Conservation (phyloP, 139 green algal species). For the Chlamydomonas sphaeroides region DNA sequence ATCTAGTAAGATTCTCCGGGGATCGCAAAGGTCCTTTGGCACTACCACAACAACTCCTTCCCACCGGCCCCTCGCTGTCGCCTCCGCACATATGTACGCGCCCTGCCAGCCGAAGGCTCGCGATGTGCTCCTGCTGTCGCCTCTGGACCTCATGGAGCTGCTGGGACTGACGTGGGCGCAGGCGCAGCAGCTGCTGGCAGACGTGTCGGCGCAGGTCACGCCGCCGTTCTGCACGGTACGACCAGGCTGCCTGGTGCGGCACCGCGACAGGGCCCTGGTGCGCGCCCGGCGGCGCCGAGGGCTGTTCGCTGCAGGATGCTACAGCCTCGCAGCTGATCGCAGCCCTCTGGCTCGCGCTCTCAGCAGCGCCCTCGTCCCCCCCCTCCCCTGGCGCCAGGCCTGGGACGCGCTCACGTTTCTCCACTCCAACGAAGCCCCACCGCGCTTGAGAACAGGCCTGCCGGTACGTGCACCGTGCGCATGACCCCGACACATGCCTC, state of each 20-base stretch:
- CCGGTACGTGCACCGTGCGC: too few relatives aligned
- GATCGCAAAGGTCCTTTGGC: not conserved
- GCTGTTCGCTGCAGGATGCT: too few relatives aligned
- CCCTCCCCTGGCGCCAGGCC: not conserved
- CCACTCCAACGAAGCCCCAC: not conserved
- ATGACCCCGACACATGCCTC: too few relatives aligned
- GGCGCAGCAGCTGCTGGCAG: conserved; percentile 6
- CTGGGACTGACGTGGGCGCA: conserved; percentile 20
- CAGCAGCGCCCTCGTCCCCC: not conserved
- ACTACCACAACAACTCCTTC: not conserved
- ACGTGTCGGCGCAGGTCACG: conserved; percentile 20
- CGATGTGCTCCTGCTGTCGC: conserved; percentile 1
- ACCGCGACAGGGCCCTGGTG: too few relatives aligned
- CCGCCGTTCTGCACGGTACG: conserved; percentile 23
- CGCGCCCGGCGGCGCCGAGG: too few relatives aligned
- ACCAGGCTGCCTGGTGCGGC: too few relatives aligned
- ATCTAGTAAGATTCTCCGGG: not conserved
- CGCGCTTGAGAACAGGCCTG: conserved; percentile 13
- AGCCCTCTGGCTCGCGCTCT: not conserved
- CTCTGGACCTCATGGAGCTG: conserved; percentile 35
- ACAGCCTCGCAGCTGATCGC: too few relatives aligned
- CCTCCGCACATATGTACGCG: not conserved
- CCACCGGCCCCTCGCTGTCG: too few relatives aligned
- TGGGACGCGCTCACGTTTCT: conserved; percentile 6
- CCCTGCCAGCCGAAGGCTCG: not conserved